Evolutionary conservation across 2,329 filamentous ascomycete species (phyloP).

Genomic region (Fonsecaea multimorphosa): DNA sequence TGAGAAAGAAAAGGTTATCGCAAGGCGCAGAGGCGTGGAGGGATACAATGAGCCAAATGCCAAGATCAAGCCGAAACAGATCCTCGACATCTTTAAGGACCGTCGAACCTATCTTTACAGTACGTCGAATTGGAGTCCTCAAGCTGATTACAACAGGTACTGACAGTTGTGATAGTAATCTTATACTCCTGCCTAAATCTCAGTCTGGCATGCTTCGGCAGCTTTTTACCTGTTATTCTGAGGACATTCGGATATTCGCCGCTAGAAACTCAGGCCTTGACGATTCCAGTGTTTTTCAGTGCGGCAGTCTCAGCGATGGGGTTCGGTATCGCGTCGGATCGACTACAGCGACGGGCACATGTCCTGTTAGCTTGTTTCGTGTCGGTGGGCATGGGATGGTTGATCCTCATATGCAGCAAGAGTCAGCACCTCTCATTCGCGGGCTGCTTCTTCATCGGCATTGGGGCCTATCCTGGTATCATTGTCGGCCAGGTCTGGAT

Average conservation of each 20-base stretch:
- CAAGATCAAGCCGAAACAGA: slow-evolving; percentile 7
- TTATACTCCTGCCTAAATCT: slow-evolving; percentile 3
- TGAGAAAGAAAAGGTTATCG: slow-evolving; percentile 15
- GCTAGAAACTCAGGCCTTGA: slow-evolving; percentile 7
- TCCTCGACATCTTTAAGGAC: slow-evolving; percentile 11
- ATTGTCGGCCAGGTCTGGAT: slow-evolving; percentile 9
- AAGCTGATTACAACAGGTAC: too few species aligned
- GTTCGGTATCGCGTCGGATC: slow-evolving; percentile 1
- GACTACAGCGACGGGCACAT: not conserved
- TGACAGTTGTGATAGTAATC: not conserved
- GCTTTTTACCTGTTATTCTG: slow-evolving; percentile 20
- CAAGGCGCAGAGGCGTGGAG: slow-evolving; percentile 3
- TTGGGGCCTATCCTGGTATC: not conserved
- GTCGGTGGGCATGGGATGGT: slow-evolving; percentile 4
- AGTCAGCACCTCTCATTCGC: not conserved
- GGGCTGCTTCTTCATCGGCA: slow-evolving; percentile 10
- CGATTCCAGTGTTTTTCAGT: slow-evolving; percentile 12
- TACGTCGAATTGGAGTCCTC: not conserved
- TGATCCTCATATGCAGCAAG: slow-evolving; percentile 1
- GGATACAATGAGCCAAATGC: slow-evolving; percentile 18
- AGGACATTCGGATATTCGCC: slow-evolving; percentile 1
- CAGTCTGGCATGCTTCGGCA: not conserved
- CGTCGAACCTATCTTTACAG: not conserved
- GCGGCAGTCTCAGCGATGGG: not conserved
- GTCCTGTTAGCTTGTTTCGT: not conserved